Base-by-base conservation (phyloP, 2,329 filamentous ascomycete genomes). In the Paraphoma chrysanthemicola region DNA sequence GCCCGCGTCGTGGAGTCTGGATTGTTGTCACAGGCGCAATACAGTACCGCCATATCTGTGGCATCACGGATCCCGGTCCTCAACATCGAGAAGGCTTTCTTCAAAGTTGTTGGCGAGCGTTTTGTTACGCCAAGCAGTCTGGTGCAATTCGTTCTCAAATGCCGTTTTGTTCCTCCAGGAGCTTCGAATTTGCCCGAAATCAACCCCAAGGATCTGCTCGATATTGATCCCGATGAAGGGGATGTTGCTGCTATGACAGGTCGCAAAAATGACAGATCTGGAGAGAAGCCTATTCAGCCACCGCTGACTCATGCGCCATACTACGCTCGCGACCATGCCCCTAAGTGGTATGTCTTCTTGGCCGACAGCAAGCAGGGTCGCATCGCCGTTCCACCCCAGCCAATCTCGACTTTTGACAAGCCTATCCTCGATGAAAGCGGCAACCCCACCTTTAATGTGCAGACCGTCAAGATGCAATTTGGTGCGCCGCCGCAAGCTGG, bases 401-500 rank as follows among this genome's bases (percentile, higher is more conserved):
- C 91, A n/a, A 98, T 99, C 79, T 88, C 89, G 42, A 89, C 89
- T 44, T 98, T 99, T 74, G 93, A 97, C 77, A 90, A 93, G 81
- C 91, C 92, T 30, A 88, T 97, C 31, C 90, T 95, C 62, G 88
- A 90, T 66, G 88, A 87, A 41, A 85, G 88, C 60, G 92, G 91
- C 68, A 91, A 90, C 74, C 94, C 94, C 2, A 98, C 95, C 2
- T 99, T 92, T 80, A 90, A 93, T 70, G 89, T 99, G 80, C 93
- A 98, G 78, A 99, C 95, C 3, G 83, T 98, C 71, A 98, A 97
- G 83, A 94, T 96, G 76, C 92, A 97, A 76, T 99, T 99, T 78
- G 92, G 94, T 64, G 94, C 95, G 1, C 95, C 95, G 43, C 93
- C 94, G 23, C 91, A 97, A 74, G 86, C 92, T 5, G 95, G 94